Evolutionary conservation across 352 stramenopile species (phyloP).

Genomic region (Globisporangium middletonii): DNA sequence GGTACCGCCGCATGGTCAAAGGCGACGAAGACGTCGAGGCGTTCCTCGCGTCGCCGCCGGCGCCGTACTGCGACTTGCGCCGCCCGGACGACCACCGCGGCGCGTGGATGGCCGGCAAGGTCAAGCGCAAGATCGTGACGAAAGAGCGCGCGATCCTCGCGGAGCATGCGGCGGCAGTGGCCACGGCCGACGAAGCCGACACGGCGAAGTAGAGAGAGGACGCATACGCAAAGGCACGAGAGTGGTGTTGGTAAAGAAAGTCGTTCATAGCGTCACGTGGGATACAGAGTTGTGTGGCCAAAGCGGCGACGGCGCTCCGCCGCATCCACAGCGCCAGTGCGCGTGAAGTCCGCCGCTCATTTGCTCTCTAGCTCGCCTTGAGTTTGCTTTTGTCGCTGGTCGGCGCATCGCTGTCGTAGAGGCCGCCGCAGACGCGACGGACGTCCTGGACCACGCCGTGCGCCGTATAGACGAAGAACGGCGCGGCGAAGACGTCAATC

Average conservation of each 20-base stretch:
- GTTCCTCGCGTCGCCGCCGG: constrained; percentile 15
- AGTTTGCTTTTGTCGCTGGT: neutral
- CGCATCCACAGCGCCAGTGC: no score
- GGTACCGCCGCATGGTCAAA: constrained; percentile 30
- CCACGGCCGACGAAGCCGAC: no score
- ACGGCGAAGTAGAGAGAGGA: neutral
- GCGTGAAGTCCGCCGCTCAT: neutral
- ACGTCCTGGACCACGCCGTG: constrained; percentile 19
- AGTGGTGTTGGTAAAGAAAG: neutral
- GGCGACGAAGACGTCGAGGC: constrained; percentile 15
- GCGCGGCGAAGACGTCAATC: constrained; percentile 28
- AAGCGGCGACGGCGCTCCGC: no score
- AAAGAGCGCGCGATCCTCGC: constrained; percentile 17
- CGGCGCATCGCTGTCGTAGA: neutral
- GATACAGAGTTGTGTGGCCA: no score
- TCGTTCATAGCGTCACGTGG: neutral
- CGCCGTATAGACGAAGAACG: constrained; percentile 29
- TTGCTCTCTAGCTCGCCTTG: neutral
- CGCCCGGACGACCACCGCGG: constrained; percentile 27
- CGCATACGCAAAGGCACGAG: neutral
- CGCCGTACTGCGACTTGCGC: constrained; percentile 21
- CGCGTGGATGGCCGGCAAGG: constrained; percentile 30
- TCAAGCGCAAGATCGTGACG: constrained; percentile 15
- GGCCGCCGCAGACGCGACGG: constrained; percentile 3
- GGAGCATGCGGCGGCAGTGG: neutral